These are phyloP conservation scores for Trichophyton benhamiae DNA, from an alignment of 2,329 filamentous ascomycete species.

Conservation along the genomic window DNA sequence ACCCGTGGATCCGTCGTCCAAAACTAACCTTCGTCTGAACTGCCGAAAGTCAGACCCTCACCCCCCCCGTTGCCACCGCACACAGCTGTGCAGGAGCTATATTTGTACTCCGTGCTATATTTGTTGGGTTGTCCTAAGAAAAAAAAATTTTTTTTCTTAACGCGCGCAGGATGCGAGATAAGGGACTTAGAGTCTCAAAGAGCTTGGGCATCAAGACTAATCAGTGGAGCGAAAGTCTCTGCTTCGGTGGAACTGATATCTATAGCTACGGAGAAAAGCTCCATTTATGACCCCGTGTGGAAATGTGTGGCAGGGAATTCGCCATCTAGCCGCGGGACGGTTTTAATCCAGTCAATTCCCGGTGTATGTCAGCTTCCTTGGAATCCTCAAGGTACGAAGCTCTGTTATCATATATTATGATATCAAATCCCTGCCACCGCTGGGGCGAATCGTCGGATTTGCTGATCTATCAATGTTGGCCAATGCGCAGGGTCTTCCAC, in stretches of 20 bases:
- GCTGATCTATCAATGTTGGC: background rate
- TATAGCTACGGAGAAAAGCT: background rate
- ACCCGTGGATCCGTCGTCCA: background rate
- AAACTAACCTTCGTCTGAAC: background rate
- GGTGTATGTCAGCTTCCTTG: background rate
- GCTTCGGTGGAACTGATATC: background rate
- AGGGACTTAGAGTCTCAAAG: background rate
- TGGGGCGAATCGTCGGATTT: background rate
- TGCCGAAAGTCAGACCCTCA: constrained; percentile 3
- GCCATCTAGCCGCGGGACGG: background rate
- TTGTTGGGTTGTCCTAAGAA: background rate
- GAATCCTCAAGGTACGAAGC: background rate
- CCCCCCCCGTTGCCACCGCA: background rate
- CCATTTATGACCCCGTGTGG: background rate
- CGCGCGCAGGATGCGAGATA: background rate
- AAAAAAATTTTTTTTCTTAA: background rate
- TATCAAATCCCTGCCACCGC: background rate
- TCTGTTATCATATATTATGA: constrained; percentile 1
- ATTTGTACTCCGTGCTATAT: background rate
- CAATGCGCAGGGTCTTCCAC: background rate
- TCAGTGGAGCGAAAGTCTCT: background rate
- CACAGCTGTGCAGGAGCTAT: background rate
- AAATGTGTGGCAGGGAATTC: background rate
- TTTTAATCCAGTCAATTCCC: background rate
- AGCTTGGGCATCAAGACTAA: background rate